Conservation (phyloP, 371 early-diverging fungal genomes). For the Fennellomyces sp. region DNA sequence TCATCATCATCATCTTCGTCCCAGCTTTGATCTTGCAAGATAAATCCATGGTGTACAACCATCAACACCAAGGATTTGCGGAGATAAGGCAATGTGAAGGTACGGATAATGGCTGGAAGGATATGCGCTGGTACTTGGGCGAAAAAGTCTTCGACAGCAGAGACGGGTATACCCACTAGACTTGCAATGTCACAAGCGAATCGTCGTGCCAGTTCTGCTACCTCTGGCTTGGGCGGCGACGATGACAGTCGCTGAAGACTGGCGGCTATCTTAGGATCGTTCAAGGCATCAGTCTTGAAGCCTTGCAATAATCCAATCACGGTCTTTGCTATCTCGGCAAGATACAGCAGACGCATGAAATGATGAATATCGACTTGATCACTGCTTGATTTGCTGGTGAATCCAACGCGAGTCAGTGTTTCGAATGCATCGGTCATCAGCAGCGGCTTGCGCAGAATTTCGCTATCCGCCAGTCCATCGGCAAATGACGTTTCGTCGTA, state of each 20-base stretch:
- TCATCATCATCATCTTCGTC: conserved; percentile 22
- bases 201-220: conserved; percentile 2
- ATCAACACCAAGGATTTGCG: conserved; percentile 43
- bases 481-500: not conserved
- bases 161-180: not conserved
- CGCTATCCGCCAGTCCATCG: not conserved
- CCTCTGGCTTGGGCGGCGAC: not conserved
- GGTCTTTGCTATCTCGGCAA: conserved; percentile 68
- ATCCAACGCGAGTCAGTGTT: conserved; percentile 56
- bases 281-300: not conserved
- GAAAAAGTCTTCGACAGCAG: conserved; percentile 8
- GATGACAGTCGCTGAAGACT: not conserved
- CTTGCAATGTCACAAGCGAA: conserved; percentile 9
- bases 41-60: conserved; percentile 45
- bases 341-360: conserved; percentile 59
- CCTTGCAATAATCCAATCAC: conserved; percentile 25
- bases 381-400: conserved; percentile 32
- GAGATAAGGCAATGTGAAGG: conserved; percentile 43
- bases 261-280: not conserved
- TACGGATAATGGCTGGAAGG: conserved; percentile 28
- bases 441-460: conserved; percentile 41
- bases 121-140: conserved; percentile 14
- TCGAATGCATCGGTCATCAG: conserved; percentile 69
- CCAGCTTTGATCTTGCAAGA: conserved; percentile 29
- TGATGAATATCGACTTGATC: conserved; percentile 59